Base-by-base conservation (phyloP, 2,329 filamentous ascomycete genomes). In the Colletotrichum cereale region DNA sequence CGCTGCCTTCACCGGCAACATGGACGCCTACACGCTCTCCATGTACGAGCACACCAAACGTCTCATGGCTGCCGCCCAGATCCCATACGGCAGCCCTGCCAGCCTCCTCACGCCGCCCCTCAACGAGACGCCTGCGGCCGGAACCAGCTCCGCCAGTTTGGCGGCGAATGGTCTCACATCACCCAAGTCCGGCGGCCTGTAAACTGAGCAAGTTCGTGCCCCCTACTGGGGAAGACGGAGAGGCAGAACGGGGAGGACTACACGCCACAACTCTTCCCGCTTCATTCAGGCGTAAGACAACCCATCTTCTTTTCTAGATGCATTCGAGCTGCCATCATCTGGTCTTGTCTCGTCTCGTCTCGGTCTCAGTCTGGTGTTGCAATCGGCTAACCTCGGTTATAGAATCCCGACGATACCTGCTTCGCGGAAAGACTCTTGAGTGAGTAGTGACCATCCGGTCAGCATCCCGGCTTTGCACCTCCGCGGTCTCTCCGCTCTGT, bases 41-140 rank as follows among this genome's bases (percentile, higher is more conserved):
- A 62, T 62, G 60, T 62, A 62, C 60, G 60, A 62, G 18, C 60
- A 62, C 31, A 62, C 60, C 2, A 48, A 52, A 18, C 44, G 60
- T 16, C 60, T 62, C 5, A 62, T 62, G 60, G 60, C 44, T 1
- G 44, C 44, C 11, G 60, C 44, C 31, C 60, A 62, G 44, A 62
- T 62, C 8, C 47, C 47, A 7, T 52, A 52, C 34, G 47, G 44
- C 3, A 62, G 44, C 24, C 60, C 60, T 14, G 47, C 60, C 24
- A 62, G 44, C 60, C 60, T 42, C 11, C 40, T 29, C 60, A 36
- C 36, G 16, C 38, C 47, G 16, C 40, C 60, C 10, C 24, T 31
- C 5, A 24, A 14, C 44, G 47, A 50, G 44, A n/a, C 44, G n/a
- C 3, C 24, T 2, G 14, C 24, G n/a, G 21, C 44, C 60, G 60